A percentile compares a stretch with the other conserved stretches of the same genome.
phyloP scores from a whole-genome alignment of 176 grass and related monocot species.

The Thinopyrum elongatum region DNA sequence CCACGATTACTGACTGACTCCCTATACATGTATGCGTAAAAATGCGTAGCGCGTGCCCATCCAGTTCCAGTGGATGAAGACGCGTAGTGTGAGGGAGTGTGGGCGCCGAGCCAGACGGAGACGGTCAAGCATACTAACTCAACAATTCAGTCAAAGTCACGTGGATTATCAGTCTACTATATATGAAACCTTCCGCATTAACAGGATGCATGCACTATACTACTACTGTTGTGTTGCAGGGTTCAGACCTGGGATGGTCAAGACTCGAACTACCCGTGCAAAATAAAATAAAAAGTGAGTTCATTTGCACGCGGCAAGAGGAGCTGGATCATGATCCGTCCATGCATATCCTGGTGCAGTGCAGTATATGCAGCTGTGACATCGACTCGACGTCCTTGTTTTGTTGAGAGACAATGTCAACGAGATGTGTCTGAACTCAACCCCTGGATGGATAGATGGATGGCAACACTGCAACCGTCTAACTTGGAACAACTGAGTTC shows the following conservation, averaged over 20 bases:
- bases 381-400: slow-evolving; percentile 2
- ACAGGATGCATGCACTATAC: background rate
- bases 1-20: background rate
- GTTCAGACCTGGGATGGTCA: background rate
- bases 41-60: background rate
- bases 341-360: background rate
- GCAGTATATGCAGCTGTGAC: background rate
- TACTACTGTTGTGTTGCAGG: background rate
- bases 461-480: background rate
- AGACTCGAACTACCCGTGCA: background rate
- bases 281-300: background rate
- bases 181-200: background rate
- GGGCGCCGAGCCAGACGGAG: background rate
- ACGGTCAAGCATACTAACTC: background rate
- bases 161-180: background rate
- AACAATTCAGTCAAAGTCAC: background rate
- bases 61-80: background rate
- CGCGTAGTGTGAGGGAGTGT: background rate
- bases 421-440: background rate
- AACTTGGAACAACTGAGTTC: background rate
- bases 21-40: background rate
- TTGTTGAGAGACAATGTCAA: background rate
- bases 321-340: background rate
- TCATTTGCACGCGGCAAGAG: background rate
- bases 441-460: background rate